Conservation (phyloP, 768 basidiomycete genomes). For the Rhodotorula toruloides region DNA sequence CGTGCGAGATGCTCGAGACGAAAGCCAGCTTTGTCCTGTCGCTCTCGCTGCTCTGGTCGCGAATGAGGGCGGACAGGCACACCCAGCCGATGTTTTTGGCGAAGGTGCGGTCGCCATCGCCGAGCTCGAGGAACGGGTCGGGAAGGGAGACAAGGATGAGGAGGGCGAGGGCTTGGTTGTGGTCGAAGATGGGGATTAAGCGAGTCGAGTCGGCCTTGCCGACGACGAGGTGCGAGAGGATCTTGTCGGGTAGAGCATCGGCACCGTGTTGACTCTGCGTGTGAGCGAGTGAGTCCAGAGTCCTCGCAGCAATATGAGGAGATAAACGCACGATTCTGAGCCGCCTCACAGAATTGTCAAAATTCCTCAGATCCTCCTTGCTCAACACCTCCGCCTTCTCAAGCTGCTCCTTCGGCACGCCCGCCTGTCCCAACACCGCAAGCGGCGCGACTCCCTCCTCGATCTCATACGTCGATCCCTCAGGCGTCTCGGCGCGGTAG, state of each 20-base stretch:
- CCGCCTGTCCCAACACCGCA: no score
- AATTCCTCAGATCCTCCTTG: no score
- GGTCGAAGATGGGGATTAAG: slow-evolving; percentile 16
- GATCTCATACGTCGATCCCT: no score
- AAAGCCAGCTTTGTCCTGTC: slow-evolving; percentile 43
- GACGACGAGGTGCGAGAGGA: neutral
- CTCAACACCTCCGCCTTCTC: no score
- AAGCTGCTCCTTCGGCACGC: no score
- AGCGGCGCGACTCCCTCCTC: no score
- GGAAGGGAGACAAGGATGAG: slow-evolving; percentile 7
- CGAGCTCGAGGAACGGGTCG: neutral
- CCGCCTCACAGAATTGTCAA: no score
- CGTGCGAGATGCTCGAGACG: slow-evolving; percentile 43
- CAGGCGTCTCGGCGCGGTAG: no score
- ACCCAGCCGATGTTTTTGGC: neutral
- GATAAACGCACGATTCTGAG: no score
- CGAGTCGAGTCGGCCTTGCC: neutral
- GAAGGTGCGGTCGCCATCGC: neutral
- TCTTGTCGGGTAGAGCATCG: neutral
- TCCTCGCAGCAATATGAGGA: no score
- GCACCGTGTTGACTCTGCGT: no score
- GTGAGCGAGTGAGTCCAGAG: no score
- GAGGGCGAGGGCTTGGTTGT: neutral
- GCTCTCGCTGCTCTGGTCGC: slow-evolving; percentile 30
- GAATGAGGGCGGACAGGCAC: neutral